A percentile compares a stretch with the other conserved stretches of the same genome.
Conservation (phyloP, 2,329 filamentous ascomycete genomes). For the Cryoendolithus antarcticus region DNA sequence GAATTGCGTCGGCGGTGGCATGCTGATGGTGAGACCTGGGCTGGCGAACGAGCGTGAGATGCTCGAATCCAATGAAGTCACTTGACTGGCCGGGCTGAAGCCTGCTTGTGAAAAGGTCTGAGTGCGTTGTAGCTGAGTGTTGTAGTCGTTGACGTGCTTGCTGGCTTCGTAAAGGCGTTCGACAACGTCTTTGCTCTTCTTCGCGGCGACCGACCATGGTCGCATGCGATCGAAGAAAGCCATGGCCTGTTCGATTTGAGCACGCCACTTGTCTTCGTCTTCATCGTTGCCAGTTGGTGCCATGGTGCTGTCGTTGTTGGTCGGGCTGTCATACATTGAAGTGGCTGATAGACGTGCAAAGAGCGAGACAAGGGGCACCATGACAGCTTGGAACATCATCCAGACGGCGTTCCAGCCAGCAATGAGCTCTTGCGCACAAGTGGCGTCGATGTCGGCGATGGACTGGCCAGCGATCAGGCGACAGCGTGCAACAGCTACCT, state of each 20-base stretch:
- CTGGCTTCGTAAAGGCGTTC: constrained; percentile 29
- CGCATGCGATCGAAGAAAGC: constrained; percentile 31
- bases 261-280: constrained; percentile 29
- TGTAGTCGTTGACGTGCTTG: constrained; percentile 15
- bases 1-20: constrained; percentile 5
- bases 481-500: constrained; percentile 55
- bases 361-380: constrained; percentile 64
- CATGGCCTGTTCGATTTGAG: constrained; percentile 30
- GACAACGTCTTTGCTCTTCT: constrained; percentile 31
- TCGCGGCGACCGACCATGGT: constrained; percentile 33
- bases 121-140: constrained; percentile 12
- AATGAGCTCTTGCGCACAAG: constrained; percentile 63
- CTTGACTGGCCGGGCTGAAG: constrained; percentile 4
- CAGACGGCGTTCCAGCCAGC: constrained; percentile 71
- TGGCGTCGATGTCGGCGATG: constrained; percentile 58
- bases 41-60: constrained; percentile 2
- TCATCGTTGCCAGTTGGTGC: constrained; percentile 12
- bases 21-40: background rate
- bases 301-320: constrained; percentile 22
- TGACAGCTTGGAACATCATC: constrained; percentile 69
- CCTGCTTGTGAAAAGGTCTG: constrained; percentile 5
- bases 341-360: constrained; percentile 31
- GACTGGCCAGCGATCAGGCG: constrained; percentile 56
- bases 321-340: constrained; percentile 6
- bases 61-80: constrained; percentile 3